These are phyloP conservation scores for Fusarium coicis DNA, from an alignment of 2,329 filamentous ascomycete genomes.

Conservation along the genomic window DNA sequence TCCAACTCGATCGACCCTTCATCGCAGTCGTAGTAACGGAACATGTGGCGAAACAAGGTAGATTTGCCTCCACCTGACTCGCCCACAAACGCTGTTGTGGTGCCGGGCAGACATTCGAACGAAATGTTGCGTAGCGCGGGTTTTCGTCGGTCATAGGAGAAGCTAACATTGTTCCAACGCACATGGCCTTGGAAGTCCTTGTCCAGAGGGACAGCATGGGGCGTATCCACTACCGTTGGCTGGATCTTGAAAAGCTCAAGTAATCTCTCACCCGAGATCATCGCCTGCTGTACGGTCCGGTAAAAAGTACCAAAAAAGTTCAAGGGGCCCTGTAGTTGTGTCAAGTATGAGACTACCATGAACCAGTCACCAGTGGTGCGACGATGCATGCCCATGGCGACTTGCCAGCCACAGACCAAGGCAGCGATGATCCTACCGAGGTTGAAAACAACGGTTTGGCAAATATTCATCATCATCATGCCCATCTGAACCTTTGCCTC, in stretches of 20 bases:
- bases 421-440: conserved; percentile 77
- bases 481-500: conserved; percentile 82
- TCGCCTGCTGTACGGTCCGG: conserved; percentile 91
- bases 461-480: conserved; percentile 83
- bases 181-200: conserved; percentile 81
- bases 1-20: conserved; percentile 86
- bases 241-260: conserved; percentile 96
- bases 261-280: conserved; percentile 97
- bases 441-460: conserved; percentile 84
- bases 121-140: conserved; percentile 84
- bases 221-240: conserved; percentile 86
- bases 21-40: conserved; percentile 92
- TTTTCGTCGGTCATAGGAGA: conserved; percentile 88
- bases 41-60: conserved; percentile 93
- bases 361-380: conserved; percentile 78
- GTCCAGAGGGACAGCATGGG: conserved; percentile 68
- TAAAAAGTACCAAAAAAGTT: conserved; percentile 97
- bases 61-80: conserved; percentile 98
- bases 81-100: conserved; percentile 94
- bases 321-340: conserved; percentile 81
- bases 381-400: conserved; percentile 72
- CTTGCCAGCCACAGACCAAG: conserved; percentile 81
- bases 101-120: conserved; percentile 88
- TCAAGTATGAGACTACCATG: conserved; percentile 78
- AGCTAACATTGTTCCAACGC: conserved; percentile 87